phyloP scores from a whole-genome alignment of 805 yeast species.

The Wickerhamomyces rabaulensis region DNA sequence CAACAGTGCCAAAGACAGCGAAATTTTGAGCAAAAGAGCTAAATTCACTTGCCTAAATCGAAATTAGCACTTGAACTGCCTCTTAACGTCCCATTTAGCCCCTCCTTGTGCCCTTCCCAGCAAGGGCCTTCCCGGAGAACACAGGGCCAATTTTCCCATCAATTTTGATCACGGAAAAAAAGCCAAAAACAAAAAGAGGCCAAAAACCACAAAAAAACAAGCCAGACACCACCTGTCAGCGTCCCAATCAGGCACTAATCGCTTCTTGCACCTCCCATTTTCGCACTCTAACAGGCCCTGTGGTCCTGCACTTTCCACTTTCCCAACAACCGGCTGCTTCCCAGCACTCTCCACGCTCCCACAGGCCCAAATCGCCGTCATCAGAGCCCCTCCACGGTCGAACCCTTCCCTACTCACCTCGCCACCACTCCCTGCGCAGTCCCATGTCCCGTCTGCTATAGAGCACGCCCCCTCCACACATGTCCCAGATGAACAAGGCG shows the following conservation, averaged over 20 bases:
- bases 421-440: neutral
- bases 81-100: too few relatives aligned
- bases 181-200: neutral
- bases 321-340: neutral
- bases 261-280: neutral
- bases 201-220: neutral
- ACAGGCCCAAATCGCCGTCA: neutral
- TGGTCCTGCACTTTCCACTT: too few relatives aligned
- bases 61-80: too few relatives aligned
- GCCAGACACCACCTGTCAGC: neutral
- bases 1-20: too few relatives aligned
- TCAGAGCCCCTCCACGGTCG: neutral
- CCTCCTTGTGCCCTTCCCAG: too few relatives aligned
- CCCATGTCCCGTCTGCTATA: neutral
- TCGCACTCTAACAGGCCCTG: neutral
- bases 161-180: neutral
- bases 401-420: neutral
- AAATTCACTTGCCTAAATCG: too few relatives aligned
- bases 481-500: conserved; percentile 20
- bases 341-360: neutral
- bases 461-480: neutral
- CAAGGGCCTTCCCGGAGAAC: neutral
- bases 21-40: too few relatives aligned
- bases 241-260: neutral
- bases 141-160: neutral